phyloP scores from a whole-genome alignment of 306 rosid genomes.

The Quercus gilva region DNA sequence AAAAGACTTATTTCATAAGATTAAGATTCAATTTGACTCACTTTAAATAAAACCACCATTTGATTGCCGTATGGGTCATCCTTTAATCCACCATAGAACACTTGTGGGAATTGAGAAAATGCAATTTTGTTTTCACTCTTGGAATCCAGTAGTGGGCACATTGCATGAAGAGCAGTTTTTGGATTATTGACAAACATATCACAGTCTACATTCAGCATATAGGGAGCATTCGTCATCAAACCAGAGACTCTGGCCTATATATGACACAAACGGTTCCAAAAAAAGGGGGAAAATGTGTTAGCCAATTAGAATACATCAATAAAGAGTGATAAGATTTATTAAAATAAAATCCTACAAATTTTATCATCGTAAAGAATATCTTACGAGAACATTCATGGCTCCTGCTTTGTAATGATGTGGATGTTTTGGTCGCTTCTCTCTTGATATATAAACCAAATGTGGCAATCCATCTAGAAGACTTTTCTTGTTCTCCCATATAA shows the following conservation, averaged over 20 bases:
- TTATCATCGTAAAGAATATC: background rate
- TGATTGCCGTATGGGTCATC: conserved; percentile 72
- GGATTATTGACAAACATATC: conserved; percentile 71
- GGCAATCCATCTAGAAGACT: conserved; percentile 39
- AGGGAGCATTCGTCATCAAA: conserved; percentile 73
- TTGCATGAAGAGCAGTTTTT: conserved; percentile 28
- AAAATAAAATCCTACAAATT: too few species aligned
- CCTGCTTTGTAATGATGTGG: conserved; percentile 77
- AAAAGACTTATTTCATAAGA: background rate
- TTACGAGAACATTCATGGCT: conserved; percentile 68
- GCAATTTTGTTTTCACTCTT: conserved; percentile 49
- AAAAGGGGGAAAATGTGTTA: background rate
- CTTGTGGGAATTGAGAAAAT: conserved; percentile 58
- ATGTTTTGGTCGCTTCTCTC: conserved; percentile 55
- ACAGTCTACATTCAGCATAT: conserved; percentile 61
- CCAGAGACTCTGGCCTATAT: conserved; percentile 61
- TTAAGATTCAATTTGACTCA: background rate
- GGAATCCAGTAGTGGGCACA: conserved; percentile 47
- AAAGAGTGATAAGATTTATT: too few species aligned
- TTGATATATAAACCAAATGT: conserved; percentile 57
- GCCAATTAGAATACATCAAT: too few species aligned
- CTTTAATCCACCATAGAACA: conserved; percentile 40
- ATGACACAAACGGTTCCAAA: background rate
- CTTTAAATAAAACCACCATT: conserved; percentile 12
- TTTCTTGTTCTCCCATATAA: conserved; percentile 59